phyloP scores from a whole-genome alignment of 2,329 filamentous ascomycete genomes.

The Pseudogymnoascus sp. region DNA sequence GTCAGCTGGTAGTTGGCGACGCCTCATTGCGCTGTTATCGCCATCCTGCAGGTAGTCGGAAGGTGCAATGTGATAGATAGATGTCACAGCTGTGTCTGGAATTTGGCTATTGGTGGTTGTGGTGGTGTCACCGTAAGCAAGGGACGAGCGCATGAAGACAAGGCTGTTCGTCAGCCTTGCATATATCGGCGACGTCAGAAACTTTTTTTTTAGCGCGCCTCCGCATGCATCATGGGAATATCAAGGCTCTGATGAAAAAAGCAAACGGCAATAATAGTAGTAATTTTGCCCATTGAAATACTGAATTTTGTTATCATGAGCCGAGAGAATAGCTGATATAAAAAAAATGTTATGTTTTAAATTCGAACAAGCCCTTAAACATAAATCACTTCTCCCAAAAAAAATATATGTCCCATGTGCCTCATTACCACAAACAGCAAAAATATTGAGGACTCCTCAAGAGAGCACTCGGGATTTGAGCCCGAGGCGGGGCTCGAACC shows the following conservation, averaged over 20 bases:
- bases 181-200: not conserved
- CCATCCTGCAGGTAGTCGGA: not conserved
- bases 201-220: not conserved
- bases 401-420: not conserved
- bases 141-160: not conserved
- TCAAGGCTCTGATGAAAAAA: not conserved
- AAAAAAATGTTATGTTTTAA: not conserved
- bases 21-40: not conserved
- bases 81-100: not conserved
- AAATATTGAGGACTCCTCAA: not conserved
- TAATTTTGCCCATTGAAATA: not conserved
- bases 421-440: not conserved
- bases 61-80: not conserved
- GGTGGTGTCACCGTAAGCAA: not conserved
- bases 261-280: not conserved
- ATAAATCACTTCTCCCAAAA: not conserved
- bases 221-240: not conserved
- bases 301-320: too few species aligned
- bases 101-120: not conserved
- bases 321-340: not conserved
- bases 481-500: constrained; percentile 6
- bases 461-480: constrained; percentile 4
- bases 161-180: not conserved
- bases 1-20: not conserved
- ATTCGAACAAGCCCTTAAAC: not conserved